Base-by-base conservation (phyloP, 2,329 filamentous ascomycete species). In the Diplodia sapinea region DNA sequence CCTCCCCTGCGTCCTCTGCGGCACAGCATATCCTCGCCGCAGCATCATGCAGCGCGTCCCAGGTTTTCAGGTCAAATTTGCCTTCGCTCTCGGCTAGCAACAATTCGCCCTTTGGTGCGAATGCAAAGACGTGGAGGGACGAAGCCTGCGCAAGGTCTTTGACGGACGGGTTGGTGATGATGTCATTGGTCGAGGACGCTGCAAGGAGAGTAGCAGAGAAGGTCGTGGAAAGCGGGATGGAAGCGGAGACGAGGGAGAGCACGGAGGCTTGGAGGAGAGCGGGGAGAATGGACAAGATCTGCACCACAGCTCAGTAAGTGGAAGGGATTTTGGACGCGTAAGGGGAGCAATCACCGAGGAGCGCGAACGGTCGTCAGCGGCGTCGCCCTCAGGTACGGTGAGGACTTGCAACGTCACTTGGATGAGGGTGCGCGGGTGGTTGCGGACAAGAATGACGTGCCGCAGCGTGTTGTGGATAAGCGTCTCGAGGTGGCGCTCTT, bases 31-130 rank as follows among this genome's bases (percentile, higher is more conserved):
- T 83, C 49, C 81, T 79, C 74, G 88, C 84, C 40, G 91, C 93
- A 54, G 83, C 81, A 69, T 89, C 84, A 71, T 89, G 87, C 20
- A 91, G 87, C 52, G 84, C 81, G 67, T 93, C 87, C 93, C 94
- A 97, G 70, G 90, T 89, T 15, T 88, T 84, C 71, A 91, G 83
- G 56, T 87, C 87, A 75, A 97, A 98, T 3, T 81, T 80, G 0
- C 94, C 94, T 73, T 94, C 88, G 74, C 93, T 96, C 79, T 97
- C 91, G 40, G 87, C 89, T 51, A 97, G 79, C 26, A 97, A 80
- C 63, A 96, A 81, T 68, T 92, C 88, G 9, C 89, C 87, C 63
- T 88, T 83, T 1, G 89, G 88, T 0, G 89, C 90, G 76, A 95
- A 96, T 6, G 89, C 90, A 68, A 97, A 84, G n/a, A 91, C 92